Base-by-base conservation (phyloP, 257 asterid genomes). In the Fraxinus anomala region DNA sequence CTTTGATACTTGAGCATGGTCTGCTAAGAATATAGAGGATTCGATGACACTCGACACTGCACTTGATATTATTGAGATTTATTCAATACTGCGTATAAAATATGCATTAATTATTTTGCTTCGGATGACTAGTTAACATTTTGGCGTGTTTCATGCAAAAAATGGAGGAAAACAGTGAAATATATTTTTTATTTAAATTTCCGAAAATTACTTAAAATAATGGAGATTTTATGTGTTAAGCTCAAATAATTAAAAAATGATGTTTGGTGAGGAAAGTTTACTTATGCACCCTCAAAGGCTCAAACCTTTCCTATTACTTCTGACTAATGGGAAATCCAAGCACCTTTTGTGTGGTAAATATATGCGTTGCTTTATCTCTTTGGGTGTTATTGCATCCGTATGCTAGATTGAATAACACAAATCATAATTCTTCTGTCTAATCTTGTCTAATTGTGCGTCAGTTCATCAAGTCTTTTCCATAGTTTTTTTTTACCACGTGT, bases 261-360 rank as follows among this genome's bases (percentile, higher is more conserved):
- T 21, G 68, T 61, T 61, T 61, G 31, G 68, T 23, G 68, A 61
- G 6, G 68, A 61, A 61, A 61, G 68, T 61, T n/a, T 9, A 61
- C 12, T 7, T 0, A n/a, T 4, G 68, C 28, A n/a, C n/a, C 28
- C 33, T 30, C 33, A 30, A 30, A 30, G 33, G 33, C 26, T 23
- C 2, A 9, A 56, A 10, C 34, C 1, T 63, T 63, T 63, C 14
- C 31, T 9, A 11, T 23, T 63, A 63, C 68, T 63, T 24, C 26
- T 24, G 69, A 56, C 12, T 24, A 63, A 24, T 63, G 30, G 17
- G 69, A 8, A 63, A 63, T 63, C 30, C 33, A 2, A 11, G 19
- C 69, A 63, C 34, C 33, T 63, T 63, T 63, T 63, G 19, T 8
- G 19, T 23, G 34, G 33, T 11, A 23, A 24, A 63, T 24, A 10